phyloP scores from a whole-genome alignment of 768 basidiomycete genomes.

The Termitomyces sp. region DNA sequence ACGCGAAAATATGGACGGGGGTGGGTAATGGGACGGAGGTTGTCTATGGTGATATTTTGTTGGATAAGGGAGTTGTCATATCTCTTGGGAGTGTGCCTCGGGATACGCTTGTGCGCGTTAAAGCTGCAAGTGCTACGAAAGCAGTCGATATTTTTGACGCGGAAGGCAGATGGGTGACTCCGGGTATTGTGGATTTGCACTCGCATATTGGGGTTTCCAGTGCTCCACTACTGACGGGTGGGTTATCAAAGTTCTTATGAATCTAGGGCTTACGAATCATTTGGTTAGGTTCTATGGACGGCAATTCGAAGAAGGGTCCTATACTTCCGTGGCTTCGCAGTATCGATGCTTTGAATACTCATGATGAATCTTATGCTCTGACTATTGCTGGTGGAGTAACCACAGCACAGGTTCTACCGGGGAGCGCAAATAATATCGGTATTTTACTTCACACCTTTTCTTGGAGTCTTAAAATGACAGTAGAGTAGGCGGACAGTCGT shows the following conservation, averaged over 20 bases:
- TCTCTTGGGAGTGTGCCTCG: slow-evolving; percentile 43
- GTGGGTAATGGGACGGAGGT: slow-evolving; percentile 52
- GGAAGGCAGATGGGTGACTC: slow-evolving; percentile 59
- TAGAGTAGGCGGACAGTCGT: slow-evolving; percentile 68
- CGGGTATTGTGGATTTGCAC: slow-evolving; percentile 47
- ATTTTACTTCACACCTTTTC: no score
- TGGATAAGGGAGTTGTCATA: slow-evolving; percentile 65
- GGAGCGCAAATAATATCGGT: slow-evolving; percentile 64
- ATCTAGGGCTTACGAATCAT: background rate
- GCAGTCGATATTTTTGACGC: slow-evolving; percentile 48
- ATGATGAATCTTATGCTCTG: slow-evolving; percentile 59
- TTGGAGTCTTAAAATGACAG: no score
- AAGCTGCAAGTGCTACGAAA: slow-evolving; percentile 12
- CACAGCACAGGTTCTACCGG: slow-evolving; percentile 74
- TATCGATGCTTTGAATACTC: slow-evolving; percentile 74
- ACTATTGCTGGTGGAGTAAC: slow-evolving; percentile 72
- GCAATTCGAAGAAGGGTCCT: slow-evolving; percentile 52
- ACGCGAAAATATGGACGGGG: slow-evolving; percentile 83
- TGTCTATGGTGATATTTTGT: slow-evolving; percentile 55
- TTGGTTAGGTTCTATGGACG: slow-evolving; percentile 44
- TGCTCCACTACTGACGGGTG: slow-evolving; percentile 31
- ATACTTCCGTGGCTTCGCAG: slow-evolving; percentile 65
- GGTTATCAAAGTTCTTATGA: background rate
- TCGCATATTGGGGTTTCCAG: slow-evolving; percentile 38
- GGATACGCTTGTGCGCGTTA: slow-evolving; percentile 19